Conservation (phyloP, 2,329 filamentous ascomycete genomes). For the Penicillium sp. region DNA sequence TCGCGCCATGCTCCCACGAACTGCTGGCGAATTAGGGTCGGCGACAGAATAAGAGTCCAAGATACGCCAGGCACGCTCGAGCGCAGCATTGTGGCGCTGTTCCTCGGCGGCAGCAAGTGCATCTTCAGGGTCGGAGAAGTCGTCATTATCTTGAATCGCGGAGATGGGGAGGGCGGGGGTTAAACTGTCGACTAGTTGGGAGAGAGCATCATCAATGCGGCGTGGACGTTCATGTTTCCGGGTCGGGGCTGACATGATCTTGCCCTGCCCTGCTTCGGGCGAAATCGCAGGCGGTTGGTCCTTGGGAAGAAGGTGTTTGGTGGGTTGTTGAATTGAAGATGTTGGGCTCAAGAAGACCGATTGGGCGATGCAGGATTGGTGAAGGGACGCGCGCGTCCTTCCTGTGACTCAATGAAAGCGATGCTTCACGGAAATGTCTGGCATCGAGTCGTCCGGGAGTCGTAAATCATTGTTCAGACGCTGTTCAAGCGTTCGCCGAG, state of each 20-base stretch:
- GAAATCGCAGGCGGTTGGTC: slow-evolving; percentile 1
- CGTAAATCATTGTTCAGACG: neutral
- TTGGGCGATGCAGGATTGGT: neutral
- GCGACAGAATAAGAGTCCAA: slow-evolving; percentile 30
- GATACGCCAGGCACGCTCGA: slow-evolving; percentile 38
- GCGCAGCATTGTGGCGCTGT: slow-evolving; percentile 29
- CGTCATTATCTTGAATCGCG: slow-evolving; percentile 23
- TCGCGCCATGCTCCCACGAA: slow-evolving; percentile 28
- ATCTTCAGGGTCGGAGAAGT: slow-evolving; percentile 32
- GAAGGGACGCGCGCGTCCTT: too few species aligned
- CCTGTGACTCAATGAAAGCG: too few species aligned
- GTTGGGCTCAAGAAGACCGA: neutral
- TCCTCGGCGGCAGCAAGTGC: slow-evolving; percentile 35
- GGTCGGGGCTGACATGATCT: slow-evolving; percentile 27
- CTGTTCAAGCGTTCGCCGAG: slow-evolving; percentile 3
- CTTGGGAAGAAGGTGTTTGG: slow-evolving; percentile 1
- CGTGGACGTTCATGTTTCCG: slow-evolving; percentile 35
- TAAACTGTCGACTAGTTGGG: slow-evolving; percentile 41
- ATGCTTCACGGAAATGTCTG: too few species aligned
- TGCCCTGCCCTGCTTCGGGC: slow-evolving; percentile 9
- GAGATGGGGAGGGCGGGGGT: slow-evolving; percentile 33
- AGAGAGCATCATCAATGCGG: slow-evolving; percentile 42
- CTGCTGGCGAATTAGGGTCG: slow-evolving; percentile 24
- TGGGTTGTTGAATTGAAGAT: neutral
- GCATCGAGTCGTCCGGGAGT: slow-evolving; percentile 2